Percentiles rank a stretch among this genome's conserved stretches.
Conservation (phyloP, 257 asterid species). For the Verbena officinalis region DNA sequence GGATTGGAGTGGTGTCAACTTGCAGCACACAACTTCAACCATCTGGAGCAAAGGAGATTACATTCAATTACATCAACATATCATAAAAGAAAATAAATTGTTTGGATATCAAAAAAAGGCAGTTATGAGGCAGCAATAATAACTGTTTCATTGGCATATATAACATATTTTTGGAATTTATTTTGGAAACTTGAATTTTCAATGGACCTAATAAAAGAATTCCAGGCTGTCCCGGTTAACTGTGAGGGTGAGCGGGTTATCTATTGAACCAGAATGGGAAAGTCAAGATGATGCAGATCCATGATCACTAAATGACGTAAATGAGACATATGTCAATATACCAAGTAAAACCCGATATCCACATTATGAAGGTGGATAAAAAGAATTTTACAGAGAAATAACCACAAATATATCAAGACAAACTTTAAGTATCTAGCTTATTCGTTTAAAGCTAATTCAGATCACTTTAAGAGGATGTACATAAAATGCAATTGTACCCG, state of each 20-base stretch:
- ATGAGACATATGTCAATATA: no score
- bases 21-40: slow-evolving; percentile 95
- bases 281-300: background rate
- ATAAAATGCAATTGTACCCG: no score
- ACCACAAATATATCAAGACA: background rate
- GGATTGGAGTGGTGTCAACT: slow-evolving; percentile 84
- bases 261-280: slow-evolving; percentile 2
- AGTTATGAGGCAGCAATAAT: background rate
- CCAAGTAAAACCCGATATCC: background rate
- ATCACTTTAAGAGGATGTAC: background rate
- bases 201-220: background rate
- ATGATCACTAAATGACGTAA: background rate
- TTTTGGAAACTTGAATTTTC: slow-evolving; percentile 3
- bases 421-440: background rate
- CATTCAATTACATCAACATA: slow-evolving; percentile 21
- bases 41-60: slow-evolving; percentile 52
- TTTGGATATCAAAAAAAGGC: slow-evolving; percentile 10
- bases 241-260: background rate
- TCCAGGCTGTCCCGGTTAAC: background rate
- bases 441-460: background rate
- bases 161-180: background rate
- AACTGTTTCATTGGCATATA: slow-evolving; percentile 4
- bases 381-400: background rate
- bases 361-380: slow-evolving; percentile 2
- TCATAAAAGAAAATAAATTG: slow-evolving; percentile 11